Evolutionary conservation across 1,284 basidiomycete genomes (phyloP), one percentile per base, ranked within the genome.

Genomic region (Leccinum solheimii): DNA sequence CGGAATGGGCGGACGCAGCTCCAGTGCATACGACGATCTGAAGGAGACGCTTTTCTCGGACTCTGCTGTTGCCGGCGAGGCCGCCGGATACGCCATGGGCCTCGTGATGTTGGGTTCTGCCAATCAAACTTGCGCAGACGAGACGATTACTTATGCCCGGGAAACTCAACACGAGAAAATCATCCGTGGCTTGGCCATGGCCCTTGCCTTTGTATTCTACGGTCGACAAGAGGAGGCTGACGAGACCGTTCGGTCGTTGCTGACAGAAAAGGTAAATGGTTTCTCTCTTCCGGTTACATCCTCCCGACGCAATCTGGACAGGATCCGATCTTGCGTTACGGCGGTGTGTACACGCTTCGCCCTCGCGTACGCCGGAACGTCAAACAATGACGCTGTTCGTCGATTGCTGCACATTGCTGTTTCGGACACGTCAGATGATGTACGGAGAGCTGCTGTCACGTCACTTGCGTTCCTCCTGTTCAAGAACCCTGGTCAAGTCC

Each of bases 91-190:
- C 76, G 92, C 94, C 2, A 97, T 98, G 94, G 96, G 96, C 57
- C 81, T 98, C 58, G 86, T 97, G 72, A 97, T 97, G 95, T 84
- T 98, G 14, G 96, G 94, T 26, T 95, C 93, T 5, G 95, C 87
- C 16, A 88, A 87, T 58, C 80, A 82, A 51, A 88, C 86, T 48
- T 86, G 88, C 55, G 86, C 94, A 23, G 88, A 92, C 26, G 96
- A 98, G 78, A 98, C 97, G 95, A 79, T 97, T 59, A 84, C 89
- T 52, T 98, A 98, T 72, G 94, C 96, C 23, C 85, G 90, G 63
- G 96, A 98, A 74, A 98, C 96, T 1, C 94, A 96, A 70, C 96
- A 98, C 74, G 96, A 98, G 81, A 98, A 98, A 80, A 98, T 98
- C 71, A 97, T 98, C 63, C 88, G 96, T 57, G 94, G 95, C 69